Percentiles rank a stretch among this genome's conserved stretches.
Evolutionary conservation across 2,329 filamentous ascomycete genomes (phyloP).

Genomic region (Talaromyces sp.): DNA sequence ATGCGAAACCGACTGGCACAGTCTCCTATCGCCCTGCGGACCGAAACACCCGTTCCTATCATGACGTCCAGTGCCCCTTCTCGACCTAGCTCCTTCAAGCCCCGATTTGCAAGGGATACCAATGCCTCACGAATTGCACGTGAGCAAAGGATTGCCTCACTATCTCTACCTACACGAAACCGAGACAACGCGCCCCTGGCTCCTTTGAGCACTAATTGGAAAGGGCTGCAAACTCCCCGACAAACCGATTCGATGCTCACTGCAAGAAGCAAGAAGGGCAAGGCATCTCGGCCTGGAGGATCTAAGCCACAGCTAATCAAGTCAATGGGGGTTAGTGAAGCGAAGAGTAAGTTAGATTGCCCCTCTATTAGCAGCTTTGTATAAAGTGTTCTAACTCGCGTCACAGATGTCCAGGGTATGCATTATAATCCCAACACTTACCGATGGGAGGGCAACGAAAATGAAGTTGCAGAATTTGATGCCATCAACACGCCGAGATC

Average conservation of each 20-base stretch:
- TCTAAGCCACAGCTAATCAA: constrained; percentile 83
- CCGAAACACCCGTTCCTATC: constrained; percentile 48
- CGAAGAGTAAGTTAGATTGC: constrained; percentile 67
- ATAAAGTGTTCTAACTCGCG: constrained; percentile 20
- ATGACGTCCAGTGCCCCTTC: constrained; percentile 53
- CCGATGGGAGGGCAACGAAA: constrained; percentile 96
- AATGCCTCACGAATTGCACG: constrained; percentile 63
- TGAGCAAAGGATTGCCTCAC: constrained; percentile 56
- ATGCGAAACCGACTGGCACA: constrained; percentile 51
- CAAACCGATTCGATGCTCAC: constrained; percentile 51
- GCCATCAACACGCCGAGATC: constrained; percentile 44
- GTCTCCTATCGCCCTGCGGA: constrained; percentile 25
- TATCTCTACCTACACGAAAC: constrained; percentile 33
- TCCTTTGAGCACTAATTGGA: constrained; percentile 59
- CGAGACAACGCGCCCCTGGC: constrained; percentile 47
- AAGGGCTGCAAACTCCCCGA: constrained; percentile 52
- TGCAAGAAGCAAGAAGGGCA: constrained; percentile 45
- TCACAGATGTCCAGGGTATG: constrained; percentile 84
- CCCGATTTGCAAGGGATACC: constrained; percentile 64
- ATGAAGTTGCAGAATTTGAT: constrained; percentile 75
- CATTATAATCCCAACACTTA: constrained; percentile 84
- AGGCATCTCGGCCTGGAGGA: constrained; percentile 31
- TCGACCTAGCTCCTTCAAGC: constrained; percentile 50
- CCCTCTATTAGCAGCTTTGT: background rate
- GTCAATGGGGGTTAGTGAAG: constrained; percentile 71